phyloP scores from a whole-genome alignment of 2,329 filamentous ascomycete genomes.

The Trichoderma koningiopsis region DNA sequence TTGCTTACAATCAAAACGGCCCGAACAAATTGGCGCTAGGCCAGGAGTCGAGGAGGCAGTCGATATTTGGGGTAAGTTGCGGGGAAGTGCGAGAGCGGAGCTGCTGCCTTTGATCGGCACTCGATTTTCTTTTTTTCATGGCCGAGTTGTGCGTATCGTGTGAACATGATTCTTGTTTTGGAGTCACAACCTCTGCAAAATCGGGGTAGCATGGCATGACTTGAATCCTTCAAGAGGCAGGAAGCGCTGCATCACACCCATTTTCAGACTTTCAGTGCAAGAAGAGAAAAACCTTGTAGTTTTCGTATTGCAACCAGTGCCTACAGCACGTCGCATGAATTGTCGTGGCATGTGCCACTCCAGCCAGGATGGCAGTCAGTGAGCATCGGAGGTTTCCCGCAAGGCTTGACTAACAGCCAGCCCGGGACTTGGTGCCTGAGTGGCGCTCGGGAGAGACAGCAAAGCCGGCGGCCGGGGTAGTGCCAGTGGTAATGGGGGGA shows the following conservation, averaged over 20 bases:
- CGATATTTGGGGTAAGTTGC: slow-evolving; percentile 19
- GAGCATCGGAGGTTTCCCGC: slow-evolving; percentile 11
- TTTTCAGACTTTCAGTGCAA: background rate
- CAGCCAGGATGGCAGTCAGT: slow-evolving; percentile 3
- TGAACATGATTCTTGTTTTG: background rate
- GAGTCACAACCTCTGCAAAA: background rate
- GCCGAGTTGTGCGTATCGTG: background rate
- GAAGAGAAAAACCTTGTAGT: background rate
- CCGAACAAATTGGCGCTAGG: slow-evolving; percentile 23
- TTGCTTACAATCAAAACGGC: slow-evolving; percentile 21
- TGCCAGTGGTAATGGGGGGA: slow-evolving; percentile 1
- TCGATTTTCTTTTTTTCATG: background rate
- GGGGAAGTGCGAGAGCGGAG: slow-evolving; percentile 22
- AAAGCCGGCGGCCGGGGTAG: slow-evolving; percentile 12
- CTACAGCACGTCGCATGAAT: background rate
- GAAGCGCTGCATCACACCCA: background rate
- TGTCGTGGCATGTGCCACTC: slow-evolving; percentile 1
- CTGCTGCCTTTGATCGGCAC: slow-evolving; percentile 11
- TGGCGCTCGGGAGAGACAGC: slow-evolving; percentile 24
- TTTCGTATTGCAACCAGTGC: background rate
- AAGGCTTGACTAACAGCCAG: slow-evolving; percentile 19
- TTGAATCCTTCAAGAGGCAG: background rate
- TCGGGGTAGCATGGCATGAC: background rate
- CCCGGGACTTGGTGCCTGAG: slow-evolving; percentile 25
- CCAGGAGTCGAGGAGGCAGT: background rate